These are phyloP conservation scores for Colletotrichum shisoi DNA, from an alignment of 2,329 filamentous ascomycete genomes.

Conservation along the genomic window DNA sequence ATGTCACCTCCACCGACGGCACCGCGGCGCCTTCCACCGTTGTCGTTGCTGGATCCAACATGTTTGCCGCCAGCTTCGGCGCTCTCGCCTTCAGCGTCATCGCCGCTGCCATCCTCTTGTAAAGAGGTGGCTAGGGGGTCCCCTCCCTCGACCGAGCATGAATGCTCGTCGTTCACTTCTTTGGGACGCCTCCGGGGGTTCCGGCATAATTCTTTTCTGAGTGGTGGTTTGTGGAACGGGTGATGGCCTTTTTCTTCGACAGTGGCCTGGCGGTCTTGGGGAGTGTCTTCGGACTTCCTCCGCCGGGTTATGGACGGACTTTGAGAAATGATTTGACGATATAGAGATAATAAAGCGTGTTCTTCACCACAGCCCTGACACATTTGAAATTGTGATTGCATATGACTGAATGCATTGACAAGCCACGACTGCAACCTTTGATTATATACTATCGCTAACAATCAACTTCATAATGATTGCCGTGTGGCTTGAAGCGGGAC, in stretches of 20 bases:
- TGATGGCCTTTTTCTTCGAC: constrained; percentile 29
- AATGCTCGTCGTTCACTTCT: constrained; percentile 20
- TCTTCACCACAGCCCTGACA: constrained; percentile 3
- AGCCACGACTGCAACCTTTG: no score
- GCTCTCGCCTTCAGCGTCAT: constrained; percentile 36
- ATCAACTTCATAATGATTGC: neutral
- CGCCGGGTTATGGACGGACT: constrained; percentile 29
- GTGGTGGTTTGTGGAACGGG: constrained; percentile 25
- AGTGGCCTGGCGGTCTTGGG: constrained; percentile 26
- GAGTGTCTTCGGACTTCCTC: constrained; percentile 16
- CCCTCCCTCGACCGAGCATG: neutral
- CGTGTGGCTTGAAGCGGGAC: no score
- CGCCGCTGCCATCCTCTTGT: constrained; percentile 36
- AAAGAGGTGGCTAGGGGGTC: neutral
- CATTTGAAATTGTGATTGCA: no score
- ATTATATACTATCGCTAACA: neutral
- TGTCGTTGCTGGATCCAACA: constrained; percentile 35
- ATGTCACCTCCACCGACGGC: no score
- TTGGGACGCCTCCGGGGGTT: neutral
- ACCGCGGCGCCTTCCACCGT: constrained; percentile 1
- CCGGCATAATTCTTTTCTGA: constrained; percentile 19
- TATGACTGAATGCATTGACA: neutral
- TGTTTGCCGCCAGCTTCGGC: constrained; percentile 38
- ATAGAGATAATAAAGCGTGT: constrained; percentile 39
- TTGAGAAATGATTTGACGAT: constrained; percentile 38